Evolutionary conservation across 306 rosid genomes (phyloP), one percentile per base, ranked within the genome.

Genomic region (Vachellia collinsii): DNA sequence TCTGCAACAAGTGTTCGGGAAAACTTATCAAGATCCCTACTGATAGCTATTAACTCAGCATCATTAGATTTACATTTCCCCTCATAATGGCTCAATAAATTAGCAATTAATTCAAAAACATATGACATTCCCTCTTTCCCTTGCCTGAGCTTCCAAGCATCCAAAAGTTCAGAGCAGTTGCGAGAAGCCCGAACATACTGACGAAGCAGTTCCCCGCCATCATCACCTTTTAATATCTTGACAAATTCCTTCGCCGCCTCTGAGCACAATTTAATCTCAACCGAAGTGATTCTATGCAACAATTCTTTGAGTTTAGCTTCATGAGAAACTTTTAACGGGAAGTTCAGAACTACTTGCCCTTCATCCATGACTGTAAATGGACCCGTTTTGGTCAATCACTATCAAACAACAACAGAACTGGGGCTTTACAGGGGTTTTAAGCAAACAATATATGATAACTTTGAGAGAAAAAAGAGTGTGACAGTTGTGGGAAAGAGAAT

Each of bases 91-190:
- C 88, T 85, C 78, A 95, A 81, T 42, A 95, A 13, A 37, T 12
- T 79, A 43, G 90, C 81, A 22, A 90, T 62, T 72, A 89, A 38
- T 63, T 80, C 76, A 43, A 91, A 82, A 6, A 95, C 39, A 53
- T 85, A 88, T 3, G 58, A 78, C 83, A 93, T 74, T 39, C 98
- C 99, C 0, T 83, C 77, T 59, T 89, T 91, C 64, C 91, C 96
- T 58, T 87, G 90, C 58, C 90, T 80, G 34, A 93, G 88, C 83
- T 88, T 93, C 99, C 91, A 93, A 10, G 94, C 91, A 63, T 83
- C 94, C 8, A 90, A 70, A 81, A 95, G 91, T 85, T 91, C 98
- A 2, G 82, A 89, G 70, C 93, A 91, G 75, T 87, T 88, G 41
- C 86, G 74, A 13, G 97, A 95, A 87, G 88, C 81, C 68, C 64